Evolutionary conservation across 148 eudicot species (phyloP), one percentile per base, ranked within the genome.

Genomic region (Beta vulgaris): DNA sequence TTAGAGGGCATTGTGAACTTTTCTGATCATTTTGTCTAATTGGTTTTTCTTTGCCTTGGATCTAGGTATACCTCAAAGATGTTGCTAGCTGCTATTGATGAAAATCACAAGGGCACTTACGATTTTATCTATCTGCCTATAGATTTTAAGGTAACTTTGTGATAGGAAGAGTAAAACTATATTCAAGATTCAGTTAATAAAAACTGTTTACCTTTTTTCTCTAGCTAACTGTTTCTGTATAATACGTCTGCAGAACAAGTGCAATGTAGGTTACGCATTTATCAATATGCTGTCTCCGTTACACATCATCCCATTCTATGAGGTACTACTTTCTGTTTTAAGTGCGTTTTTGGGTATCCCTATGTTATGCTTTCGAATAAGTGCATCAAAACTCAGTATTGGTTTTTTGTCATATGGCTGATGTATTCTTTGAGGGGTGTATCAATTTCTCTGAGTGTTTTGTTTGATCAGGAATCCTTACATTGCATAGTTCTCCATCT

Each of bases 231-330:
- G 13, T 76, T 34, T 37, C 36, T 40, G 43, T 29, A 29, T 79
- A 66, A 21, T 79, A 32, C 69, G 9, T 82, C 28, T 88, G 84
- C 95, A 93, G 98, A 93, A 93, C 61, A 94, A 91, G 77, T 94
- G 98, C 88, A 94, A 94, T 74, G 97, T 94, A 49, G 98, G 98
- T 58, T 94, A 94, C 75, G 98, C 98, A 25, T 94, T 94, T 75
- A 94, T 94, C 79, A 94, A 94, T 78, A 94, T 94, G 98, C 43
- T 85, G 73, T 87, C 93, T 62, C 98, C 98, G 68, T 73, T 85
- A 13, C 90, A 90, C 63, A 90, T 94, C 26, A 82, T 91, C 62
- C 91, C 91, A 13, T 94, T 94, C 67, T 91, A 86, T 54, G 72
- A 90, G 97, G 98, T 94, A 76, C 58, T 21, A 63, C 31, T 69